Evolutionary conservation across 2,329 filamentous ascomycete genomes (phyloP), one percentile per base, ranked within the genome.

Genomic region (Colletotrichum tamarilloi): DNA sequence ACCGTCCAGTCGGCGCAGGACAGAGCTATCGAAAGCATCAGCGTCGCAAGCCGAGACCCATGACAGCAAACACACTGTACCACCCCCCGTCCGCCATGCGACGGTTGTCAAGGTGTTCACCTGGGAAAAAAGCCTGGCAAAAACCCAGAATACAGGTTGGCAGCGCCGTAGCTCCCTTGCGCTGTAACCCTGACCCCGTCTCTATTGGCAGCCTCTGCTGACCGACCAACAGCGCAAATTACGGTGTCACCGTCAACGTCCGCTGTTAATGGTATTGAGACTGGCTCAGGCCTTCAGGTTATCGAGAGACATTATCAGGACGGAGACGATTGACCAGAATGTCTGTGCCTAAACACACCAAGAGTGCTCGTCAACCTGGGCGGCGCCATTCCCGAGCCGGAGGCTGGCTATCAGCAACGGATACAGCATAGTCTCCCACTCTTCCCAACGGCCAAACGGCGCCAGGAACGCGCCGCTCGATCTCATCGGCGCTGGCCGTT

Each of bases 31-130:
- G 66, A 53, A 66, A 65, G 60, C 59, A 70, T 57, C 66, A 69
- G 60, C 70, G 70, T 73, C 28, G 70, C 70, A 73, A 56, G 55
- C 66, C 60, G 67, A 26, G 24, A 52, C 55, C 60, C 53, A 65
- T 46, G n/a, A 16, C 26, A 32, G 32, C 30, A 30, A 65, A n/a
- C 42, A 24, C 42, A 63, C 60, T 26, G 38, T 42, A 63, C 49
- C 60, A 63, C 28, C 38, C 28, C 28, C 35, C 59, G 65, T 66
- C 38, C 53, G 19, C 52, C n/a, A 30, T 46, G 53, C 35, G 32
- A 19, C 49, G 24, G 22, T 46, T 22, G 19, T 49, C 42, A 49
- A 49, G 42, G 42, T 19, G 42, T n/a, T 9, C 19, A 66, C 63
- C 26, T 28, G n/a, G 26, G 12, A n/a, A 30, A 55, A 35, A 35